These are phyloP conservation scores for Capsicum chinense DNA, from an alignment of 257 asterid genomes.

Conservation along the genomic window DNA sequence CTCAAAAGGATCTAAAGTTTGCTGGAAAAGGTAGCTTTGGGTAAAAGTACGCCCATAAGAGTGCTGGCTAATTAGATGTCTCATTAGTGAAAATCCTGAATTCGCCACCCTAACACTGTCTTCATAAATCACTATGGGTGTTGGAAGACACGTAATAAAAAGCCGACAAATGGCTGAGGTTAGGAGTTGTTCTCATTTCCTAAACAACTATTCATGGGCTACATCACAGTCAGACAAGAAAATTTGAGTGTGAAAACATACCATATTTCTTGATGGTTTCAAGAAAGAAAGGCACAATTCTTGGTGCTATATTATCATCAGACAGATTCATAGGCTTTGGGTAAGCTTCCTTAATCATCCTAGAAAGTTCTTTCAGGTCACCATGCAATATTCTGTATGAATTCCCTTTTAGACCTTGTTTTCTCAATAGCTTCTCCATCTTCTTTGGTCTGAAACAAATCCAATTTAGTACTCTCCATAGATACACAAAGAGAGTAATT, in stretches of 20 bases:
- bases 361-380: constrained; percentile 28
- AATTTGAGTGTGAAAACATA: not conserved
- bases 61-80: too few species aligned
- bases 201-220: too few species aligned
- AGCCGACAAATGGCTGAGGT: too few species aligned
- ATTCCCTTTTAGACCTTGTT: constrained; percentile 47
- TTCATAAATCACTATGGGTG: too few species aligned
- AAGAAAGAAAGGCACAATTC: constrained; percentile 17
- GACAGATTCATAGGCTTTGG: constrained; percentile 26
- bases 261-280: constrained; percentile 27
- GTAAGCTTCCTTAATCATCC: constrained; percentile 19
- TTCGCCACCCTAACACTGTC: too few species aligned
- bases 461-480: constrained; percentile 30
- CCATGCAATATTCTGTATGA: constrained; percentile 40
- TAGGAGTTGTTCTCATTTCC: too few species aligned
- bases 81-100: too few species aligned
- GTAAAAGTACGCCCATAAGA: too few species aligned
- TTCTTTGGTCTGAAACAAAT: constrained; percentile 33
- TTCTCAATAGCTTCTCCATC: constrained; percentile 23
- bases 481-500: not conserved
- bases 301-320: constrained; percentile 22
- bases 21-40: too few species aligned
- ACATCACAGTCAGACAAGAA: too few species aligned
- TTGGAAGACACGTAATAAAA: too few species aligned
- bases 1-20: too few species aligned